A percentile compares a stretch with the other conserved stretches of the same genome.
Evolutionary conservation across 2,329 filamentous ascomycete genomes (phyloP).

Genomic region (Lachnellula subtilissima): DNA sequence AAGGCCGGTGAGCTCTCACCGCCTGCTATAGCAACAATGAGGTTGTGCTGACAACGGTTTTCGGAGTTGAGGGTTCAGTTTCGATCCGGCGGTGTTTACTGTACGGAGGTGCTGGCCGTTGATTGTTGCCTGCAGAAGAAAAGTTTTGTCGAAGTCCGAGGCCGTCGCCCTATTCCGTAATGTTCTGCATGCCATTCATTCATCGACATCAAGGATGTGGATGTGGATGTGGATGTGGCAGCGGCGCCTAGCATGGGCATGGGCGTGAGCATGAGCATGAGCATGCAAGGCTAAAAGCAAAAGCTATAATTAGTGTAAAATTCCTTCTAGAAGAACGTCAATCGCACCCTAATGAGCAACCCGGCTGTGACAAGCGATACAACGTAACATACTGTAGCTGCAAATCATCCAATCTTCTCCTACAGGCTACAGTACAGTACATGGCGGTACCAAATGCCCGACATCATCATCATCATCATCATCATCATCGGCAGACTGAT

Average conservation of each 20-base stretch:
- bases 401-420: neutral
- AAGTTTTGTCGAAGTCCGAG: neutral
- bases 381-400: conserved; percentile 1
- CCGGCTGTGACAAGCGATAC: neutral
- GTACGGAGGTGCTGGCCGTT: too few relatives aligned
- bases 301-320: neutral
- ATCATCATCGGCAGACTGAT: too few relatives aligned
- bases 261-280: too few relatives aligned
- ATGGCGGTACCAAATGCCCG: too few relatives aligned
- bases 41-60: neutral
- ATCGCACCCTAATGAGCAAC: neutral
- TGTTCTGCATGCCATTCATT: neutral
- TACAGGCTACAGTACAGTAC: too few relatives aligned
- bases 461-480: too few relatives aligned
- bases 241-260: too few relatives aligned
- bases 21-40: neutral
- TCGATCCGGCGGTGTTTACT: neutral
- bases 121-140: too few relatives aligned
- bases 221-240: too few relatives aligned
- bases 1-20: neutral
- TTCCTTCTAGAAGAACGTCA: neutral
- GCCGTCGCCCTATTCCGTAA: neutral
- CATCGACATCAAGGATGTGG: too few relatives aligned
- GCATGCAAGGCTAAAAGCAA: too few relatives aligned
- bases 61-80: neutral